phyloP scores from a whole-genome alignment of 148 eudicot genomes.

The Arbutus unedo region DNA sequence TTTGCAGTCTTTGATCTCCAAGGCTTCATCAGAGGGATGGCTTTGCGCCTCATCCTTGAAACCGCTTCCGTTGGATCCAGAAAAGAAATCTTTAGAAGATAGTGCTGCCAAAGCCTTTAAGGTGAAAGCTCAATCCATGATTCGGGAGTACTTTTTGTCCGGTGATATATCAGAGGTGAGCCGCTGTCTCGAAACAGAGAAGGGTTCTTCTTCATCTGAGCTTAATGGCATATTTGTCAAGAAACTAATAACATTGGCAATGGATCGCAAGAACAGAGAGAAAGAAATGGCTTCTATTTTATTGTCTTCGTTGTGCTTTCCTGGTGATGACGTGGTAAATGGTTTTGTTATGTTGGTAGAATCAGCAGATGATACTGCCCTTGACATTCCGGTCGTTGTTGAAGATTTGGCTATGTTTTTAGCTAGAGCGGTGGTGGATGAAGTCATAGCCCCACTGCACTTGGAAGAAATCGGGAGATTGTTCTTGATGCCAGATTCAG shows the following conservation, averaged over 20 bases:
- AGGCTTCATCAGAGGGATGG: slow-evolving; percentile 62
- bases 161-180: slow-evolving; percentile 48
- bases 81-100: slow-evolving; percentile 25
- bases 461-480: slow-evolving; percentile 42
- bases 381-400: slow-evolving; percentile 50
- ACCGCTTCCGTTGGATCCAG: slow-evolving; percentile 24
- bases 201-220: slow-evolving; percentile 29
- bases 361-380: slow-evolving; percentile 56
- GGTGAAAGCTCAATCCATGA: slow-evolving; percentile 39
- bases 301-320: slow-evolving; percentile 47
- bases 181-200: slow-evolving; percentile 39
- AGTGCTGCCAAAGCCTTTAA: slow-evolving; percentile 37
- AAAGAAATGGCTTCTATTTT: slow-evolving; percentile 69
- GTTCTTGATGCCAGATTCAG: slow-evolving; percentile 26
- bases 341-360: slow-evolving; percentile 49
- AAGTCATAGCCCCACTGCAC: slow-evolving; percentile 50
- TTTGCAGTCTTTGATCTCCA: slow-evolving; percentile 40
- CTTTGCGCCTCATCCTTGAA: slow-evolving; percentile 45
- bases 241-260: slow-evolving; percentile 48
- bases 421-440: slow-evolving; percentile 54
- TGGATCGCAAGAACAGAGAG: slow-evolving; percentile 60
- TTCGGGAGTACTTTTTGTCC: slow-evolving; percentile 51
- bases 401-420: slow-evolving; percentile 57
- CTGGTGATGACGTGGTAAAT: slow-evolving; percentile 40
- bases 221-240: slow-evolving; percentile 51